Evolutionary conservation across 192 early-diverging fungal genomes (phyloP), one percentile per base, ranked within the genome.

Genomic region (Coemansia sp.): DNA sequence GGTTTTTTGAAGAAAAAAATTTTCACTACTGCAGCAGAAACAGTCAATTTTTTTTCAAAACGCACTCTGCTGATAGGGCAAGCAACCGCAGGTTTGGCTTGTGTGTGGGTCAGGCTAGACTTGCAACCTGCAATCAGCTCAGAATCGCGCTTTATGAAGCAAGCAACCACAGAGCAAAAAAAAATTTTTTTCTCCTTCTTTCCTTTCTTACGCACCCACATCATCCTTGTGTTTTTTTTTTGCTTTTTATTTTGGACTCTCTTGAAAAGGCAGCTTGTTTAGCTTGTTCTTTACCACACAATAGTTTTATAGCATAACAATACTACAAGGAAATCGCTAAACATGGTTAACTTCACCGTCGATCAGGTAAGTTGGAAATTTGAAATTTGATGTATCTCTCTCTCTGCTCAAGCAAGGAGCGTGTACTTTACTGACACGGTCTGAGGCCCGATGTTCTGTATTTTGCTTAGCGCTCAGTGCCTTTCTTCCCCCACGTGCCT

Each of bases 271-370:
- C 39, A 61, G 46, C 67, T 56, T 34, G 59, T 46, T 51, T 49
- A 26, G 56, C 34, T 31, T 62, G 25, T 59, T 56, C 23, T 53
- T 58, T 65, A 45, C 46, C 46, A 59, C 25, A 35, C 42, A 31
- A 51, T 46, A 59, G 21, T 51, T 45, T 43, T 60, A 30, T 62
- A 57, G 40, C 31, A 43, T 63, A 61, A 55, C 59, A 66, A 59
- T 66, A 66, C 31, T 61, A 51, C 48, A 67, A 67, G 53, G 64
- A 61, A 67, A 67, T 66, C 64, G 35, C 59, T 63, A 73, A 80
- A 60, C 61, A 80, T 80, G 78, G 78, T 80, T 70, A 80, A 80
- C 72, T 80, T 80, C 70, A 80, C 78, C 63, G 68, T 75, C 68
- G 78, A 80, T 68, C 78, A 80, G 78, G 78, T 80, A 80, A 71